phyloP scores from a whole-genome alignment of 345 rosid species.

The Orychophragmus violaceus region DNA sequence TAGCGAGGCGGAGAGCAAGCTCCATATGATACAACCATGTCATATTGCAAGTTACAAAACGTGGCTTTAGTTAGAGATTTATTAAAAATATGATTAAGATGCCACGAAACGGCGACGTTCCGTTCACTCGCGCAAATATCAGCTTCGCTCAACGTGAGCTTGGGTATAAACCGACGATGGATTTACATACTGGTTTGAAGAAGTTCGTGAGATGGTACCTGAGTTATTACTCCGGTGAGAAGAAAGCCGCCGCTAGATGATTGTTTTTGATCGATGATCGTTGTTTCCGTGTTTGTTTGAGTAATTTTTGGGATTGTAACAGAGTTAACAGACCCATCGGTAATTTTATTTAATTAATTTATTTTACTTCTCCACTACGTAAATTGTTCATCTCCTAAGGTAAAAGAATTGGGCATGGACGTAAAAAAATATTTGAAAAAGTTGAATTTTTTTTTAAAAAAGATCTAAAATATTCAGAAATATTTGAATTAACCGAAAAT shows the following conservation, averaged over 20 bases:
- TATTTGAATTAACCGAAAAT: no score
- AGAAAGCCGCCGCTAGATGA: slow-evolving; percentile 47
- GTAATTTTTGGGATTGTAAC: no score
- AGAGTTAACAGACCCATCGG: no score
- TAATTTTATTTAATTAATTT: background rate
- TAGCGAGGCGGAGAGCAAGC: no score
- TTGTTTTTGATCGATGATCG: slow-evolving; percentile 19
- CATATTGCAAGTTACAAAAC: slow-evolving; percentile 15
- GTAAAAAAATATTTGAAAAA: no score
- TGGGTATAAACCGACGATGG: slow-evolving; percentile 79
- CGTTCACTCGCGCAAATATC: slow-evolving; percentile 83
- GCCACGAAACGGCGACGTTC: slow-evolving; percentile 95
- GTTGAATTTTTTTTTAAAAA: no score
- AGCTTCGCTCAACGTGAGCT: slow-evolving; percentile 75
- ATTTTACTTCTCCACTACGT: background rate
- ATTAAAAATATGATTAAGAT: slow-evolving; percentile 46
- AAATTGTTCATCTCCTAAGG: no score
- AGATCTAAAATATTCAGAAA: no score
- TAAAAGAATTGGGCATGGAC: no score
- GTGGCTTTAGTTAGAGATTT: no score
- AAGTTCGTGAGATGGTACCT: slow-evolving; percentile 89
- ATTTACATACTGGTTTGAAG: slow-evolving; percentile 84
- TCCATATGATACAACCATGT: no score
- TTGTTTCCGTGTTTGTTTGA: slow-evolving; percentile 23
- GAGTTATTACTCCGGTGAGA: slow-evolving; percentile 54